Evolutionary conservation across 192 early-diverging fungal genomes (phyloP).

Genomic region (Coemansia sp.): DNA sequence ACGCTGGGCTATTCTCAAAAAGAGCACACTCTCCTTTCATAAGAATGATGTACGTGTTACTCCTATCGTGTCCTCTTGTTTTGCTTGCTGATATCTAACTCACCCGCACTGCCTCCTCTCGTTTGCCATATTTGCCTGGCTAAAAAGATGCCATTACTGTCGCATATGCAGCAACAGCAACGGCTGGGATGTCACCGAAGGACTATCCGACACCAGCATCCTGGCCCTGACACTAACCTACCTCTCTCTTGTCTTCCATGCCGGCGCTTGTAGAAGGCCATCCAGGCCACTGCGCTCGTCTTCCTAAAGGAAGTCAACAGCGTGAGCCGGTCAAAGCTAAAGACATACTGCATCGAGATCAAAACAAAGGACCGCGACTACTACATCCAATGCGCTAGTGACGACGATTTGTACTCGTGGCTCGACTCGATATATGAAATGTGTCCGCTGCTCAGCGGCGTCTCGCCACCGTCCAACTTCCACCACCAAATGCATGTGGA

Average conservation of each 20-base stretch:
- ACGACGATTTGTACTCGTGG: constrained; percentile 98
- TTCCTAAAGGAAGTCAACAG: constrained; percentile 90
- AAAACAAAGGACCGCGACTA: constrained; percentile 91
- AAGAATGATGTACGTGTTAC: constrained; percentile 77
- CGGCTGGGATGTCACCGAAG: background rate
- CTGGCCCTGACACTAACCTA: background rate
- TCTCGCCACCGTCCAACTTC: constrained; percentile 58
- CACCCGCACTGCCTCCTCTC: background rate
- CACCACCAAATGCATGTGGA: constrained; percentile 60
- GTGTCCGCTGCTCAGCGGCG: constrained; percentile 48
- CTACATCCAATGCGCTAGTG: constrained; percentile 88
- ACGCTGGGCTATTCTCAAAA: constrained; percentile 83
- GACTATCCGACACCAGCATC: background rate
- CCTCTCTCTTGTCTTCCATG: background rate
- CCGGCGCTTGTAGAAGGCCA: constrained; percentile 27
- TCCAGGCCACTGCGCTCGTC: constrained; percentile 82
- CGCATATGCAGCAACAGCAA: background rate
- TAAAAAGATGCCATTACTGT: background rate
- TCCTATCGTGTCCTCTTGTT: background rate
- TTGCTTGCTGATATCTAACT: background rate
- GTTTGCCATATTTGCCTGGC: background rate
- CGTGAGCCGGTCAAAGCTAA: constrained; percentile 85
- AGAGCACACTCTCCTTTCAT: constrained; percentile 90
- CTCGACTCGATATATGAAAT: constrained; percentile 94
- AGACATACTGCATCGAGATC: constrained; percentile 93